These are phyloP conservation scores for Lepidium africanum DNA, from an alignment of 345 rosid genomes.

Conservation along the genomic window DNA sequence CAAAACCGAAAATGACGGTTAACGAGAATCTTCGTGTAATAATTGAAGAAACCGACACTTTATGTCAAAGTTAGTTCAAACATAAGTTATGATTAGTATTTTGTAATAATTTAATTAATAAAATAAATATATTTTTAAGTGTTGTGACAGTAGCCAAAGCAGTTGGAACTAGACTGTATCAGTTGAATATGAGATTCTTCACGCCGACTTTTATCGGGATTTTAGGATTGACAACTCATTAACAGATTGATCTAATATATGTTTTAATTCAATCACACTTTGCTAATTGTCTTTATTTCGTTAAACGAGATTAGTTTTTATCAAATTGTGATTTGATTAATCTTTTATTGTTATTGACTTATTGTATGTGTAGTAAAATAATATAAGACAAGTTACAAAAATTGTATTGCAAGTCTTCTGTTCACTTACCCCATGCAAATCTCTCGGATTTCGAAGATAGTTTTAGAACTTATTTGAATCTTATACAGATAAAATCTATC, in stretches of 20 bases:
- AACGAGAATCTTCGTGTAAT: slow-evolving; percentile 28
- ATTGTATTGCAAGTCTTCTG: slow-evolving; percentile 20
- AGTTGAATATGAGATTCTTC: slow-evolving; percentile 10
- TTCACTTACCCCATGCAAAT: slow-evolving; percentile 19
- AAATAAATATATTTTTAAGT: slow-evolving; percentile 5
- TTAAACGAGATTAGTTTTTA: too few species aligned
- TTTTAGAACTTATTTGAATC: neutral
- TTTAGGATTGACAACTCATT: slow-evolving; percentile 29
- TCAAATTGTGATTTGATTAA: too few species aligned
- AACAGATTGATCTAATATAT: slow-evolving; percentile 16
- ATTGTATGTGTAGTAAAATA: neutral
- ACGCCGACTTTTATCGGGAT: slow-evolving; percentile 33
- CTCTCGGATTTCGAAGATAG: slow-evolving; percentile 16
- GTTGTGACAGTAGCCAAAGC: slow-evolving; percentile 22
- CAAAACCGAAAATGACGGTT: slow-evolving; percentile 34
- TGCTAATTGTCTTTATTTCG: slow-evolving; percentile 5
- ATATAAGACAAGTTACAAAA: slow-evolving; percentile 6
- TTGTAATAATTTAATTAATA: neutral
- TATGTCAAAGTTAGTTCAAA: slow-evolving; percentile 26
- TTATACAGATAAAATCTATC: slow-evolving; percentile 23
- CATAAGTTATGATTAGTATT: slow-evolving; percentile 25
- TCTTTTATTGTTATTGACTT: too few species aligned
- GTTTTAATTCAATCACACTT: slow-evolving; percentile 16
- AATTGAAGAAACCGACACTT: slow-evolving; percentile 32
- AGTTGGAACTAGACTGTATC: slow-evolving; percentile 20